phyloP scores from a whole-genome alignment of 1,284 basidiomycete species.

The Cryptococcus deneoformans region DNA sequence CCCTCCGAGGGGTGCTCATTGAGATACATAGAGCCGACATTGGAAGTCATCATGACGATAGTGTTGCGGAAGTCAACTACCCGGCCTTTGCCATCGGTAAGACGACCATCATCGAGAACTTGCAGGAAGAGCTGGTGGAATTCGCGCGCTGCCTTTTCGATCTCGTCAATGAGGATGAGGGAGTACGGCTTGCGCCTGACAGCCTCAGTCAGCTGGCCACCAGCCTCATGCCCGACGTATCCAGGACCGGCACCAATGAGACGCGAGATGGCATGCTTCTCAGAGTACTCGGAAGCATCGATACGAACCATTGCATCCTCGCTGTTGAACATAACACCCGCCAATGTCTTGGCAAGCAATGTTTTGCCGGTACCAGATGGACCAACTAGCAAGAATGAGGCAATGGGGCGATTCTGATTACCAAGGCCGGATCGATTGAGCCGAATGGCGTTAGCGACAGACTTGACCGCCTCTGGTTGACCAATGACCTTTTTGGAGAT shows the following conservation, averaged over 20 bases:
- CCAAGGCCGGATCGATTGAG: constrained; percentile 57
- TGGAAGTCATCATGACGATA: constrained; percentile 56
- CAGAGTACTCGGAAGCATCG: constrained; percentile 55
- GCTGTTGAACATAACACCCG: constrained; percentile 56
- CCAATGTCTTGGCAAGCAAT: constrained; percentile 54
- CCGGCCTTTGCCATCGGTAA: constrained; percentile 52
- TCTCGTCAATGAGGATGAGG: constrained; percentile 51
- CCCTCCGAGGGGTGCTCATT: constrained; percentile 54
- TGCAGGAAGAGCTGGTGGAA: constrained; percentile 59
- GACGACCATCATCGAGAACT: constrained; percentile 57
- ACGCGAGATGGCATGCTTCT: constrained; percentile 56
- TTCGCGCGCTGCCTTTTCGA: constrained; percentile 57
- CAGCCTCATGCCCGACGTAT: constrained; percentile 58
- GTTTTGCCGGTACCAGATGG: constrained; percentile 58
- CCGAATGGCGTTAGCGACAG: constrained; percentile 58
- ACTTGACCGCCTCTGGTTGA: constrained; percentile 57
- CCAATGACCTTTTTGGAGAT: constrained; percentile 55
- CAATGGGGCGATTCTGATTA: constrained; percentile 56
- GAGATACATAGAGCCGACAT: constrained; percentile 56
- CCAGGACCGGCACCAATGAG: constrained; percentile 57
- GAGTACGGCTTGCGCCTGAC: constrained; percentile 53
- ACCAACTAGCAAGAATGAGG: constrained; percentile 56
- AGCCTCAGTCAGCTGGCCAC: constrained; percentile 56
- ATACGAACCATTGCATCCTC: constrained; percentile 58
- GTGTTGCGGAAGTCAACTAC: constrained; percentile 49